Evolutionary conservation across 139 green algal species (phyloP).

Genomic region (Coccomyxa sp.): DNA sequence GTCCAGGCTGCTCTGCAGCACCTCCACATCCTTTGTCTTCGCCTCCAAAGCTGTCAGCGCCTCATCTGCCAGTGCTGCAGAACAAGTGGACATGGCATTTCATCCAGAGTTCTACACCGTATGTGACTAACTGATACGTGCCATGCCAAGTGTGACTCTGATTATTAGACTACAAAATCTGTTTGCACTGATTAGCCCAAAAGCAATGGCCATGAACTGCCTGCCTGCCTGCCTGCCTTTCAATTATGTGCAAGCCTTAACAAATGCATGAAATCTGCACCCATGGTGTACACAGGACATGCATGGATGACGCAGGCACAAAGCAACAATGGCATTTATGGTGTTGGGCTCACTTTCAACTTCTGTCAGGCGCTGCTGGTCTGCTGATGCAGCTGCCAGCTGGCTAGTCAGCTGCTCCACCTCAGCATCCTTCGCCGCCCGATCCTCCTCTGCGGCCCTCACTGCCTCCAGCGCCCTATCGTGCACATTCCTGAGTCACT

Average conservation of each 20-base stretch:
- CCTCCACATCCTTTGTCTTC: conserved; percentile 1
- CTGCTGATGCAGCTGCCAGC: conserved; percentile 3
- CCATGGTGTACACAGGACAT: too few species aligned
- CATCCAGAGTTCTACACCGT: background rate
- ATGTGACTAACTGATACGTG: background rate
- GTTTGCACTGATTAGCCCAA: background rate
- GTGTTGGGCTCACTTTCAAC: background rate
- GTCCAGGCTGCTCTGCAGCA: background rate
- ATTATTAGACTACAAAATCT: background rate
- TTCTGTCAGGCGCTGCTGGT: conserved; percentile 1
- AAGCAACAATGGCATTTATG: too few species aligned
- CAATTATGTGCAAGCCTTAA: background rate
- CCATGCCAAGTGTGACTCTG: background rate
- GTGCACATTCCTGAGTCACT: too few species aligned
- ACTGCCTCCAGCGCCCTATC: background rate
- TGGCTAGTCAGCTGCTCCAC: conserved; percentile 3
- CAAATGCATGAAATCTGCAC: too few species aligned
- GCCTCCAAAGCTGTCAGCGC: conserved; percentile 15
- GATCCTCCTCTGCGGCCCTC: conserved; percentile 8
- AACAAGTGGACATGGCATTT: too few species aligned
- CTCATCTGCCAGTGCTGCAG: conserved; percentile 12
- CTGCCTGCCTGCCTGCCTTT: background rate
- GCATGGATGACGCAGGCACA: background rate
- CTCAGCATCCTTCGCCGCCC: background rate
- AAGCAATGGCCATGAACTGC: too few species aligned